A percentile compares a stretch with the other conserved stretches of the same genome.
These are phyloP conservation scores for Plasmodium berghei DNA, from an alignment of 169 alveolate genomes.

Conservation along the genomic window DNA sequence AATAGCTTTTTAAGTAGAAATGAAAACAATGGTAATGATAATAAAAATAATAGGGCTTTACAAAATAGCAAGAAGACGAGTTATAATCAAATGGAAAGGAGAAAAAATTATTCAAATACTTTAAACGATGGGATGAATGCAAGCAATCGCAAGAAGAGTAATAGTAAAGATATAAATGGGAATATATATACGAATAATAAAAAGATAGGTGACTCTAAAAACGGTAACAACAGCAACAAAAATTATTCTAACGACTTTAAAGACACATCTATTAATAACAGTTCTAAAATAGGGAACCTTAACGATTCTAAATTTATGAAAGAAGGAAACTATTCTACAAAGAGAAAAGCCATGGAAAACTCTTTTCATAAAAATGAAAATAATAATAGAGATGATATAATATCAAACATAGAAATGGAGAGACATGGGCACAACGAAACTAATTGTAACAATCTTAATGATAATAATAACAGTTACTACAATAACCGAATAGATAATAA, in stretches of 20 bases:
- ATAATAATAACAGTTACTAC: no score
- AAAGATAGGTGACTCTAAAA: slow-evolving; percentile 7
- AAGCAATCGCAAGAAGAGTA: not conserved
- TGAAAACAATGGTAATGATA: slow-evolving; percentile 8
- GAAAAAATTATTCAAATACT: not conserved
- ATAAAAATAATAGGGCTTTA: not conserved
- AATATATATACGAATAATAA: slow-evolving; percentile 6
- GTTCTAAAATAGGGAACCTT: not conserved
- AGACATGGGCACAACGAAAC: not conserved
- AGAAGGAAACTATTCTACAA: not conserved
- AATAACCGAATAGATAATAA: not conserved
- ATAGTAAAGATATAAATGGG: not conserved
- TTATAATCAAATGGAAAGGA: slow-evolving; percentile 14
- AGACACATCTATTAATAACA: not conserved
- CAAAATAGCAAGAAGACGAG: slow-evolving; percentile 9
- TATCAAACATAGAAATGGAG: not conserved
- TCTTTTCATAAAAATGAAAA: not conserved
- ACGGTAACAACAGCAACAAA: not conserved
- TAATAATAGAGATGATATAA: not conserved
- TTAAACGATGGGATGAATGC: not conserved
- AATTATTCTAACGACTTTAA: slow-evolving; percentile 1
- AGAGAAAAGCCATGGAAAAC: not conserved
- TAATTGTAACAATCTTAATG: no score
- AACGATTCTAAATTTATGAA: not conserved
- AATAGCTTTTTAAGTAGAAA: slow-evolving; percentile 7